These are phyloP conservation scores for Scedosporium aurantiacum DNA, from an alignment of 2,329 filamentous ascomycete species.

Conservation along the genomic window DNA sequence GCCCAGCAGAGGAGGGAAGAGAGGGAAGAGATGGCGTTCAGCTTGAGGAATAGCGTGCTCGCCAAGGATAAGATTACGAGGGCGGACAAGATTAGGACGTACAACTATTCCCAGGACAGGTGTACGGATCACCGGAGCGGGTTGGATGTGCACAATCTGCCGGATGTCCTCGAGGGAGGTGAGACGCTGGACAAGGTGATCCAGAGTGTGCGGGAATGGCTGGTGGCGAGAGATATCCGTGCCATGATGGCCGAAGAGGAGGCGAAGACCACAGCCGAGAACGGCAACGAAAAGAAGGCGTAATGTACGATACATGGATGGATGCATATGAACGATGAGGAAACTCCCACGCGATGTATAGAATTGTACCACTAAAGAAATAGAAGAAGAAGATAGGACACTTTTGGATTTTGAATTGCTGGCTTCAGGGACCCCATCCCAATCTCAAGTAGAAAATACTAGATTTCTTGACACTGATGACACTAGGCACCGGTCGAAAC, in stretches of 20 bases:
- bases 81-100: conserved; percentile 88
- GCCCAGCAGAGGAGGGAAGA: conserved; percentile 72
- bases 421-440: no score
- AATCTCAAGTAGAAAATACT: no score
- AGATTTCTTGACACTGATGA: no score
- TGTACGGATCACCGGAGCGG: conserved; percentile 85
- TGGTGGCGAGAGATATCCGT: conserved; percentile 64
- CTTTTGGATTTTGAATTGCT: no score
- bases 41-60: conserved; percentile 66
- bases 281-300: conserved; percentile 8
- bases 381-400: background rate
- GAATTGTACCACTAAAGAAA: background rate
- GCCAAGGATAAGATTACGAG: conserved; percentile 73
- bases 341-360: background rate
- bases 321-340: background rate
- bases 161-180: conserved; percentile 66
- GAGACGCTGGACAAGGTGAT: conserved; percentile 64
- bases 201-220: conserved; percentile 66
- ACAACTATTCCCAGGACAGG: conserved; percentile 65
- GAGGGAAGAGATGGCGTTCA: conserved; percentile 68
- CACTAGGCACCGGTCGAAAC: no score
- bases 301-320: conserved; percentile 6
- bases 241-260: conserved; percentile 55
- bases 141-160: conserved; percentile 66
- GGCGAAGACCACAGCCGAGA: conserved; percentile 16